Conservation (phyloP, 192 early-diverging fungal species). For the Coemansia sp. region DNA sequence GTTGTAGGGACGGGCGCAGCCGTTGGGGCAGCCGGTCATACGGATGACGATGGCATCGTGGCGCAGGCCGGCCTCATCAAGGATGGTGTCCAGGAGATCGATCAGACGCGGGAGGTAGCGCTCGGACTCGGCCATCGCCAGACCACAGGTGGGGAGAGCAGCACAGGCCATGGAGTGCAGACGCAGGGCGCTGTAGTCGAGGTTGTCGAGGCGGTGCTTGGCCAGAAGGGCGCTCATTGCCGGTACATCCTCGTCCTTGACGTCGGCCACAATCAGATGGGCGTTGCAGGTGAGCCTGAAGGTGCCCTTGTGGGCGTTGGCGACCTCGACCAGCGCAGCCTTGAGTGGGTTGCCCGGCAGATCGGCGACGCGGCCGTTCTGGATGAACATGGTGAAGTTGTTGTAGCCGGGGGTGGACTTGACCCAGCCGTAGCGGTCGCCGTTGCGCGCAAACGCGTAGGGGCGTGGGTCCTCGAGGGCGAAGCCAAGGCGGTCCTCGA, state of each 20-base stretch:
- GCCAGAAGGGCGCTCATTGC: slow-evolving; percentile 59
- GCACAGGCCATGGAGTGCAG: slow-evolving; percentile 95
- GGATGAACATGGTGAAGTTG: slow-evolving; percentile 85
- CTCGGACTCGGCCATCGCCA: slow-evolving; percentile 98
- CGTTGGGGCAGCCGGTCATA: slow-evolving; percentile 99
- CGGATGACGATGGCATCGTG: slow-evolving; percentile 91
- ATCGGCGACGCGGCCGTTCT: slow-evolving; percentile 91
- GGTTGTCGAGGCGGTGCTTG: slow-evolving; percentile 74
- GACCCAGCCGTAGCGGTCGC: slow-evolving; percentile 93
- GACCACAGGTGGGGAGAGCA: slow-evolving; percentile 90
- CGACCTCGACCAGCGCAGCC: slow-evolving; percentile 77
- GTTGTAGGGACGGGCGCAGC: slow-evolving; percentile 91
- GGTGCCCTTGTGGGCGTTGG: slow-evolving; percentile 69
- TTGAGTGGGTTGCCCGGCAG: slow-evolving; percentile 69
- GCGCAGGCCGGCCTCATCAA: slow-evolving; percentile 79
- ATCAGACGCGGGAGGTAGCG: slow-evolving; percentile 90
- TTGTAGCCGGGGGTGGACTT: slow-evolving; percentile 29
- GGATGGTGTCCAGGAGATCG: slow-evolving; percentile 70
- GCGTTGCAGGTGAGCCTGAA: slow-evolving; percentile 93
- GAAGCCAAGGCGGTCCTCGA: slow-evolving; percentile 80
- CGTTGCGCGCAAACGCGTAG: slow-evolving; percentile 82
- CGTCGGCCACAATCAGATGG: slow-evolving; percentile 81
- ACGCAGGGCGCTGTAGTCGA: slow-evolving; percentile 73
- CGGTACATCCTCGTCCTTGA: slow-evolving; percentile 67
- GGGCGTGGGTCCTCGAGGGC: slow-evolving; percentile 65